Evolutionary conservation across 768 basidiomycete species (phyloP), one percentile per base, ranked within the genome.

Genomic region (Rhizopogon rudus): DNA sequence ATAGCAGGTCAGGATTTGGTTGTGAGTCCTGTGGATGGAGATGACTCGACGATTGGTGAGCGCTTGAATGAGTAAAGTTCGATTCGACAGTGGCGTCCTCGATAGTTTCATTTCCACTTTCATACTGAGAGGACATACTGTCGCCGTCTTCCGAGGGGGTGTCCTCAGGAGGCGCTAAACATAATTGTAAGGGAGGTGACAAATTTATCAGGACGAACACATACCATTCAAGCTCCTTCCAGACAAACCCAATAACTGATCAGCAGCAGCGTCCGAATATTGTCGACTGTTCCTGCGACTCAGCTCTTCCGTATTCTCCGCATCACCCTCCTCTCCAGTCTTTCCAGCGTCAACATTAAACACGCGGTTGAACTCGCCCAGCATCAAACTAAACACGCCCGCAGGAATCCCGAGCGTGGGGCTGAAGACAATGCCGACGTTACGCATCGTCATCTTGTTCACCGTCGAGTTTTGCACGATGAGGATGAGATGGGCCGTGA

Each of bases 381-480:
- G 81, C 86, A 98, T 92, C 59, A 97, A 74, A 65, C 91, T 93
- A 72, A 98, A 95, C 42, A 98, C 91, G 6, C 93, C 93, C 3
- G 96, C 96, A n/a, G 96, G 96, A 62, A 99, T 97, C 43, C 93
- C 94, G 12, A 99, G 77, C 0, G 97, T 98, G 2, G 97, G 97
- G 60, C 93, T 95, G 74, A 98, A 98, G 22, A 98, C 96, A 57
- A 99, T 98, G 16, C 96, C 95, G 28, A 99, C 93, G 68, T 99
- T 99, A 44, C 96, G 86, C 83, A 98, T 87, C 41, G 90, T 95
- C 97, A 99, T 99, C 77, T 95, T 98, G 83, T 97, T 97, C 56
- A 88, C 74, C 42, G 79, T 63, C 16, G 93, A 83, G 67, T 98
- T 94, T 70, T 93, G 88, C 44, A 98, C 93, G 63, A 99, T 90